phyloP scores from a whole-genome alignment of 2,329 filamentous ascomycete genomes.

The Colletotrichum tabaci region DNA sequence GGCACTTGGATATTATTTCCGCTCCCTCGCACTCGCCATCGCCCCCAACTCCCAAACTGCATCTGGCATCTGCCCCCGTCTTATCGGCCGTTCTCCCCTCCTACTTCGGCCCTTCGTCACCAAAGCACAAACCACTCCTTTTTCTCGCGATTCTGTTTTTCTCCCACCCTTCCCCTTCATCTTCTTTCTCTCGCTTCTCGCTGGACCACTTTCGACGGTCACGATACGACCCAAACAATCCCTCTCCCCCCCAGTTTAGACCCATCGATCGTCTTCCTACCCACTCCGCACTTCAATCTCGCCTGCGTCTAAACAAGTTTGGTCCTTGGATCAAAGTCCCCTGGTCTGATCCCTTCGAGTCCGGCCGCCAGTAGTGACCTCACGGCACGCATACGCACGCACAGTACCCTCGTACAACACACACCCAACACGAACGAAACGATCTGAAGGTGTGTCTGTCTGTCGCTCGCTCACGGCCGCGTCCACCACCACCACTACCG shows the following conservation, averaged over 20 bases:
- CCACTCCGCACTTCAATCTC: slow-evolving; percentile 34
- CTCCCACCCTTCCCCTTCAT: not conserved
- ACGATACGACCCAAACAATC: slow-evolving; percentile 19
- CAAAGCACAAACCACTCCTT: not conserved
- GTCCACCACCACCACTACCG: not conserved
- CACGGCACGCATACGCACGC: not conserved
- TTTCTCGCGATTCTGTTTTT: not conserved
- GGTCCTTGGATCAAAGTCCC: slow-evolving; percentile 23
- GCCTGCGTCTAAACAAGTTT: slow-evolving; percentile 28
- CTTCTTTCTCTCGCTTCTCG: not conserved
- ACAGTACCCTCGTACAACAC: not conserved
- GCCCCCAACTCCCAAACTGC: slow-evolving; percentile 4
- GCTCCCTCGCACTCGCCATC: slow-evolving; percentile 11
- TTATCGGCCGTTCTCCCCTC: slow-evolving; percentile 2
- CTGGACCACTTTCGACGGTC: slow-evolving; percentile 4
- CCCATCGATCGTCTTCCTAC: slow-evolving; percentile 27
- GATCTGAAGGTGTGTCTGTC: not conserved
- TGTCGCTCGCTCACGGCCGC: slow-evolving; percentile 2
- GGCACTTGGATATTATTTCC: slow-evolving; percentile 12
- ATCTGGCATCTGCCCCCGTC: slow-evolving; percentile 10
- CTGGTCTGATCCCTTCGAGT: not conserved
- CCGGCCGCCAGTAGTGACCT: slow-evolving; percentile 13
- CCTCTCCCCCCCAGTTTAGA: slow-evolving; percentile 19
- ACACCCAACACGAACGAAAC: slow-evolving; percentile 13
- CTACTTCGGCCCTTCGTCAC: slow-evolving; percentile 3